phyloP scores from a whole-genome alignment of 305 asterid species.

The Rubia peregrina region DNA sequence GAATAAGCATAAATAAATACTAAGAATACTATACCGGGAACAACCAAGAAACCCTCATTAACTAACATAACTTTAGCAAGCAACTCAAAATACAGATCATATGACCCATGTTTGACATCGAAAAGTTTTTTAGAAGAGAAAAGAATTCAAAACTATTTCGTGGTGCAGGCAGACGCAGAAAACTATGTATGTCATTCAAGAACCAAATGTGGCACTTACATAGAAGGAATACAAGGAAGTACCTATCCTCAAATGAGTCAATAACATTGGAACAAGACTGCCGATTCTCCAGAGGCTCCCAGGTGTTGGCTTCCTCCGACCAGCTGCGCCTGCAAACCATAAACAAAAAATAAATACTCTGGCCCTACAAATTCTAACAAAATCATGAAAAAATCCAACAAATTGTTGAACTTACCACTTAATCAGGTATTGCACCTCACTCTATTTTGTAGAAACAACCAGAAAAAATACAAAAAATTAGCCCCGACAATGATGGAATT shows the following conservation, averaged over 20 bases:
- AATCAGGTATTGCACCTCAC: conserved; percentile 76
- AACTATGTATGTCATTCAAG: no score
- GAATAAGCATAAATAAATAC: no score
- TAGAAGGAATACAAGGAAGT: conserved; percentile 12
- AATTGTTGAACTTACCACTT: conserved; percentile 79
- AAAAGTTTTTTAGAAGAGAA: no score
- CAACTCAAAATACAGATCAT: no score
- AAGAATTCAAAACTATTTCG: no score
- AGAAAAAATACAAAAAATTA: neutral
- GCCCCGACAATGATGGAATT: neutral
- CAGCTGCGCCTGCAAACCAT: conserved; percentile 76
- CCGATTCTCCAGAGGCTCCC: conserved; percentile 92
- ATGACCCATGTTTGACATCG: no score
- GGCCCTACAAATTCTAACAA: neutral
- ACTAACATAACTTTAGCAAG: no score
- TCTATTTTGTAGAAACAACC: conserved; percentile 32
- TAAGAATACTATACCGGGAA: no score
- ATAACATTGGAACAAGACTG: conserved; percentile 57
- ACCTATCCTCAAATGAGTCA: conserved; percentile 91
- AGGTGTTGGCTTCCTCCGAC: conserved; percentile 86
- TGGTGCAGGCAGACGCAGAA: no score
- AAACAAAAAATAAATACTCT: neutral
- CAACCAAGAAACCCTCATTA: no score
- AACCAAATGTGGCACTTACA: conserved; percentile 7
- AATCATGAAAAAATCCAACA: neutral